These are phyloP conservation scores for Synchytrium microbalum DNA, from an alignment of 371 early-diverging fungal genomes.

Conservation along the genomic window DNA sequence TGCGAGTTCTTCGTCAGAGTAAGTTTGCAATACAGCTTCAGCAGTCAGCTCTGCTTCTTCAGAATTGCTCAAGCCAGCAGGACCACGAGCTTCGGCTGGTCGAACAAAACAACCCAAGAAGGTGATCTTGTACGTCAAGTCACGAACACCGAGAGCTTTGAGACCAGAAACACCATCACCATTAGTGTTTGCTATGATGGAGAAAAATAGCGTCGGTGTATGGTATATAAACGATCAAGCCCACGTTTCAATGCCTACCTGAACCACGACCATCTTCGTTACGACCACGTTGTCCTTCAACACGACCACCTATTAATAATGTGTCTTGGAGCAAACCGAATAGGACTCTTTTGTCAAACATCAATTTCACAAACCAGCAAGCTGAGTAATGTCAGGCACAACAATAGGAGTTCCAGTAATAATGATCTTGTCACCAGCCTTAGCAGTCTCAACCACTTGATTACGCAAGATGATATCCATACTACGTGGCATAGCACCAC, in stretches of 20 bases:
- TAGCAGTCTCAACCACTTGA: conserved; percentile 92
- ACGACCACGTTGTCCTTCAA: conserved; percentile 54
- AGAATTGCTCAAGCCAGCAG: conserved; percentile 8
- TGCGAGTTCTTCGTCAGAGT: conserved; percentile 64
- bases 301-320: conserved; percentile 32
- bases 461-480: conserved; percentile 96
- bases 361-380: conserved; percentile 32
- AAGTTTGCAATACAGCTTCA: conserved; percentile 50
- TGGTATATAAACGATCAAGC: not conserved
- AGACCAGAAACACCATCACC: conserved; percentile 80
- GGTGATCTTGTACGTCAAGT: conserved; percentile 83
- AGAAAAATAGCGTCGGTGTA: conserved; percentile 6
- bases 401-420: conserved; percentile 94
- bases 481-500: conserved; percentile 96
- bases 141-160: conserved; percentile 82
- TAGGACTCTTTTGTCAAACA: conserved; percentile 8
- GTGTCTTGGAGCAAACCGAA: not conserved
- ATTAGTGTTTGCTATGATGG: conserved; percentile 46
- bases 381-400: conserved; percentile 87
- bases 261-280: conserved; percentile 15
- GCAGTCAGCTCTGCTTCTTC: conserved; percentile 26
- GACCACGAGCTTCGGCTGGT: conserved; percentile 42
- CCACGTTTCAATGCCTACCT: not conserved
- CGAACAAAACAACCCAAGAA: conserved; percentile 85
- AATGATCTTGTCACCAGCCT: conserved; percentile 93